Evolutionary conservation across 2,329 filamentous ascomycete genomes (phyloP), one percentile per base, ranked within the genome.

Genomic region (Gnomoniopsis sp.): DNA sequence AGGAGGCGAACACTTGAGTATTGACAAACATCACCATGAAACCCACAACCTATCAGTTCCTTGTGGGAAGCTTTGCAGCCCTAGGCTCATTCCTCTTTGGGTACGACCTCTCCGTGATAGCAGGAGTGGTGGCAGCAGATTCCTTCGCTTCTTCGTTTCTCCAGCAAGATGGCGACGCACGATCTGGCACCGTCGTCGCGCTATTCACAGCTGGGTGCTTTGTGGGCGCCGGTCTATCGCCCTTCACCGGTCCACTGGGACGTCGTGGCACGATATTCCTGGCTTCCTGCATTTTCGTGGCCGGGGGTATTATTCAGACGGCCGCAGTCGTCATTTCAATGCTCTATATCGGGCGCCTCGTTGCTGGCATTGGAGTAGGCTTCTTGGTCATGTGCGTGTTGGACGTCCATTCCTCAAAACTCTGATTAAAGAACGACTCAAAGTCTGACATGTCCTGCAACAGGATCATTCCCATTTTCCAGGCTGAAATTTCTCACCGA

Each of bases 401-500:
- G 26, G 26, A 30, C 26, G 8, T 30, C 8, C 26, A 30, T 4
- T 30, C 8, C 26, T 30, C 8, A 8, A 30, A 4, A 30, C n/a
- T 30, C 26, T 30, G 26, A 8, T 30, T 30, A 4, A 8, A 8
- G 26, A 8, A 30, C 26, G 8, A 30, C 4, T 30, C 4, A 8
- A 30, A 8, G 4, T 30, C 26, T 30, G 8, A 30, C 26, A 30
- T 30, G 26, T 4, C 4, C 4, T 30, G 26, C 26, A 4, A 30
- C 26, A 30, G 26, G 26, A 84, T 87, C 62, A 76, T 88, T 41
- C 85, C 85, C 2, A 69, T 87, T 0, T 88, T 87, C 66, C 85
- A 88, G 66, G 83, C 84, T n/a, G 86, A 88, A 65, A 73, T 88
- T 54, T 81, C 82, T 3, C 85, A 88, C 69, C 84, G 84, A 2